Conservation (phyloP, 768 basidiomycete genomes). For the Auricularia auricula-judae region DNA sequence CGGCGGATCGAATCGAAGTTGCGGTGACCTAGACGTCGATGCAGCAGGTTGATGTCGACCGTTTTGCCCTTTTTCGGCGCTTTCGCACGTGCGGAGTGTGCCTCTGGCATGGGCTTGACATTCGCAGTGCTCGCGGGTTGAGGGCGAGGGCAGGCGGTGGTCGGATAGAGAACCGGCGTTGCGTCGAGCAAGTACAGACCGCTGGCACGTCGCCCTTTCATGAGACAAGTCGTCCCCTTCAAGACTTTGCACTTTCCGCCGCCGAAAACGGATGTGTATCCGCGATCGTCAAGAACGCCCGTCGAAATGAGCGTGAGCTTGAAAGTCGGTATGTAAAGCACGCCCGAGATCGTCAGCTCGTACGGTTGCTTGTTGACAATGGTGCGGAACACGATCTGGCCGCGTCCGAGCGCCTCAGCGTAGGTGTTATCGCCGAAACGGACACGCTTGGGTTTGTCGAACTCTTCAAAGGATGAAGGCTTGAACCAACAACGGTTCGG, state of each 20-base stretch:
- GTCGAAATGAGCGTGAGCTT: not conserved
- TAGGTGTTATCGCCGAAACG: not conserved
- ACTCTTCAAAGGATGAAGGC: too few species aligned
- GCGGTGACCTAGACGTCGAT: conserved; percentile 9
- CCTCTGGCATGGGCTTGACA: too few species aligned
- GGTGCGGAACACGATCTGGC: not conserved
- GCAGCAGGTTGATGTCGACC: conserved; percentile 10
- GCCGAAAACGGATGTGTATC: not conserved
- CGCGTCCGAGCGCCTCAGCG: not conserved
- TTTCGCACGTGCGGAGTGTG: too few species aligned
- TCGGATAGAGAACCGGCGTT: too few species aligned
- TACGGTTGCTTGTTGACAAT: not conserved
- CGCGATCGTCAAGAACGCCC: not conserved
- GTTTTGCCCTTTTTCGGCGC: not conserved
- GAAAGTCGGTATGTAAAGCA: not conserved
- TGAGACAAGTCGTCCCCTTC: not conserved
- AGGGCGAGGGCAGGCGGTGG: too few species aligned
- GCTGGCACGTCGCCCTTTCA: too few species aligned
- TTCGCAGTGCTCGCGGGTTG: too few species aligned
- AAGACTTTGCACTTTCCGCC: not conserved
- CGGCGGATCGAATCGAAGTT: conserved; percentile 2
- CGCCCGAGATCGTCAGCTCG: not conserved
- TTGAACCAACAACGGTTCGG: too few species aligned
- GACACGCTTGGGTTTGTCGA: too few species aligned
- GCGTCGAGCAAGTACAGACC: too few species aligned